phyloP scores from a whole-genome alignment of 2,329 filamentous ascomycete genomes.

The Lasiodiplodia theobromae region DNA sequence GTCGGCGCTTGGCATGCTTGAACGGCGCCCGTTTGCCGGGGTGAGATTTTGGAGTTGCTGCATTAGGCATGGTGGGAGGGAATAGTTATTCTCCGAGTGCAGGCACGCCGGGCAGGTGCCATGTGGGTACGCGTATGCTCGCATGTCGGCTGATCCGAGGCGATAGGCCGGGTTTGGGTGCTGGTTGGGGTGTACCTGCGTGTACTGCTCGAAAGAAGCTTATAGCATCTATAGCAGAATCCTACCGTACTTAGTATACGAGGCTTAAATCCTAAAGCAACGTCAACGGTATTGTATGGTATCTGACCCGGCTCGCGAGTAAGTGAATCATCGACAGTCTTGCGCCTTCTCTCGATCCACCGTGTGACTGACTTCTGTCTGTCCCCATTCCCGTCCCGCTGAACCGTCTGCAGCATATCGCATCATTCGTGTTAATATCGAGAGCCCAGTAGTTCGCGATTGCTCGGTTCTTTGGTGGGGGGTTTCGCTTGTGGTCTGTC shows the following conservation, averaged over 20 bases:
- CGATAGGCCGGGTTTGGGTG: background rate
- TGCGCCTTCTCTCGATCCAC: no score
- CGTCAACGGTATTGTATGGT: background rate
- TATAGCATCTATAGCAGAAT: constrained; percentile 10
- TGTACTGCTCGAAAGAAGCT: background rate
- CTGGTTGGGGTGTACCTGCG: background rate
- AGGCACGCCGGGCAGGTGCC: background rate
- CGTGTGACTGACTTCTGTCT: background rate
- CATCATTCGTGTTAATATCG: background rate
- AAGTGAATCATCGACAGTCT: background rate
- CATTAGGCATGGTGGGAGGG: background rate
- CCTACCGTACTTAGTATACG: background rate
- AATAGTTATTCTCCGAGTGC: background rate
- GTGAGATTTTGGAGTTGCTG: background rate
- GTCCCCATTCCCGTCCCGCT: background rate
- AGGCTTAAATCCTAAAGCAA: background rate
- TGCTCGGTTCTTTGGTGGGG: background rate
- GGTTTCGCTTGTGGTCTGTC: background rate
- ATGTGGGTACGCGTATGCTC: background rate
- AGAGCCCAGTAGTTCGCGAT: background rate
- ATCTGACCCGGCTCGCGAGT: background rate
- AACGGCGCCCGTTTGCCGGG: background rate
- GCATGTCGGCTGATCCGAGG: constrained; percentile 15
- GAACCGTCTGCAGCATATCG: background rate
- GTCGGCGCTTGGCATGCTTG: constrained; percentile 3